Base-by-base conservation (phyloP, 345 rosid genomes). In the Kernera saxatilis region DNA sequence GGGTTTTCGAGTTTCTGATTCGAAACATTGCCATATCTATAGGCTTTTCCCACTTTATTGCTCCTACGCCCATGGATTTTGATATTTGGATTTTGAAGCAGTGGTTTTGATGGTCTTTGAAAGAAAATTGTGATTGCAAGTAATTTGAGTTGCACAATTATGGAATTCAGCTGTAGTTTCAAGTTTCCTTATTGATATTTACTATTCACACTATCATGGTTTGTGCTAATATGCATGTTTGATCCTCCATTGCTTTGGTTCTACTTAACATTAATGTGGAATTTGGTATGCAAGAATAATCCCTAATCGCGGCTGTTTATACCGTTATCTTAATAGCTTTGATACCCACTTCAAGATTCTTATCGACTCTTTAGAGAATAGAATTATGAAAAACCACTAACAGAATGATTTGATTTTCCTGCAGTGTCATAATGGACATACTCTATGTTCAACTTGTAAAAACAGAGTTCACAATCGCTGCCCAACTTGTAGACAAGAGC, bases 371-470 rank as follows among this genome's bases (percentile, higher is more conserved):
- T 17, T 43, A 43, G 17, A 44, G 60, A 32, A 26, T 45, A 44
- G 60, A 32, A 26, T 45, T 41, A 32, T 63, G 21, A 26, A 13
- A 12, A 36, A 13, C 48, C 7, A 25, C 21, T 37, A 37, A 48
- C 69, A 40, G n/a, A 29, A 58, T 6, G 45, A 11, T 59, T 51
- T 68, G 59, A 26, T 61, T 63, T 6, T 6, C 3, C 48, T 65
- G 81, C 97, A 93, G 98, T 93, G 98, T 80, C 98, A 87, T 79
- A 93, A 93, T 68, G 98, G 98, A 25, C 98, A 91, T 74, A 93
- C 98, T 11, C 89, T 93, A 9, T 93, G 98, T 76, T 93, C 97
- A 54, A 87, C 91, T 48, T 91, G 98, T 82, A 93, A 93, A 85
- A 82, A 77, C 48, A 82, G 90, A 79, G 98, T 91, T 30, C 96